Evolutionary conservation across 768 basidiomycete genomes (phyloP).

Genomic region (Boletus sensibilis): DNA sequence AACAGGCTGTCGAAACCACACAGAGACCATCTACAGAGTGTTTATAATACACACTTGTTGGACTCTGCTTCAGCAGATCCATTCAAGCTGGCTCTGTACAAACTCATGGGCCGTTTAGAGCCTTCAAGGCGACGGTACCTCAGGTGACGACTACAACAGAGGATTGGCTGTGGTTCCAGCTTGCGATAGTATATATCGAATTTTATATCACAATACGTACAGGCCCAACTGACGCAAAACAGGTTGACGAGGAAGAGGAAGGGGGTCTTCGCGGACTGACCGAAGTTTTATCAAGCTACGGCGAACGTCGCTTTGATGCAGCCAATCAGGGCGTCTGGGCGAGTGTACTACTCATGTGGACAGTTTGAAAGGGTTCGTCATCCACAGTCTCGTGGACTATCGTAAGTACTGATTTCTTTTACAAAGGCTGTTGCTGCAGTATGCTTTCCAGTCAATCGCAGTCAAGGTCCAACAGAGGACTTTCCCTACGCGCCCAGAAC

Average conservation of each 20-base stretch:
- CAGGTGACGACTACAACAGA: constrained; percentile 90
- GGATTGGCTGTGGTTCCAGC: constrained; percentile 98
- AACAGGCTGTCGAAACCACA: constrained; percentile 66
- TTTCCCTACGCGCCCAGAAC: not conserved
- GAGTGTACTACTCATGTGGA: constrained; percentile 81
- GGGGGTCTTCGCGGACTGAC: constrained; percentile 71
- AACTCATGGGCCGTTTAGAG: constrained; percentile 91
- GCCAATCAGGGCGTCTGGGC: constrained; percentile 73
- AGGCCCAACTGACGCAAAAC: constrained; percentile 1
- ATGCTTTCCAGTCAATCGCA: constrained; percentile 36
- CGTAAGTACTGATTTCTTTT: not conserved
- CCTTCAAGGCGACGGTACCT: constrained; percentile 73
- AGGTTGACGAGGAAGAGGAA: constrained; percentile 83
- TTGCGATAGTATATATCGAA: constrained; percentile 60
- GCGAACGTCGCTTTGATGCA: constrained; percentile 78
- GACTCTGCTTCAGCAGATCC: constrained; percentile 88
- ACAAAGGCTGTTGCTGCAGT: constrained; percentile 83
- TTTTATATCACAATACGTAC: not conserved
- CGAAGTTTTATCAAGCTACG: constrained; percentile 75
- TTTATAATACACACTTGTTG: constrained; percentile 86
- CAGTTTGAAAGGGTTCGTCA: constrained; percentile 85
- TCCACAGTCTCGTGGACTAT: not conserved
- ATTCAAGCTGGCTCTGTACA: constrained; percentile 95
- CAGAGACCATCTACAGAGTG: constrained; percentile 75
- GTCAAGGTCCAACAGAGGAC: not conserved